Base-by-base conservation (phyloP, 2,329 filamentous ascomycete species). In the Ambrosiella cleistominuta region DNA sequence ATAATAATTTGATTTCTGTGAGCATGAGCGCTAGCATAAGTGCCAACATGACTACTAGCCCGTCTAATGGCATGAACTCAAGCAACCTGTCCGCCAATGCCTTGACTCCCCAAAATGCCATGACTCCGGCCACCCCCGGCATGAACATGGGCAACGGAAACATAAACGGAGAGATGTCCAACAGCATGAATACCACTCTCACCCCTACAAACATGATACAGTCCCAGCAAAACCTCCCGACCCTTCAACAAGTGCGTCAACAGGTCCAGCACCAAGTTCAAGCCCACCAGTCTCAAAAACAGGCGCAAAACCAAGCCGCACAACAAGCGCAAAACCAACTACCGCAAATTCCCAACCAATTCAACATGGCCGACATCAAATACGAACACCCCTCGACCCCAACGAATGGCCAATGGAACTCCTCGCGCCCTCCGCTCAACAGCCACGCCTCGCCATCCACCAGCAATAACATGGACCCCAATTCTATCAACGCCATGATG, bases 341-440 rank as follows among this genome's bases (percentile, higher is more conserved):
- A 15, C 56, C 53, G 39, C 57, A 59, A 38, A 52, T 37, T 3
- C 57, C 27, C 27, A 27, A 27, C 27, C 27, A 59, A 47, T 50
- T 59, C 44, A 59, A 51, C 37, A 40, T 36, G 35, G 11, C 54
- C 27, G 37, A 45, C 42, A 37, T 56, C 39, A 56, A 56, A 11
- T 56, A 35, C 15, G 54, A 56, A 47, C 54, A 56, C 3, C 27
- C 40, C 9, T 56, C 54, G 3, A 39, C 54, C 13, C 17, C 42
- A 17, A 44, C 44, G 15, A 59, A 49, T 37, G 42, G 45, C 27
- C 40, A 47, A 8, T 59, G 57, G 57, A 51, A 59, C 35, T 55
- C 57, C n/a, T 52, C 44, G 9, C 57, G 57, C 17, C 52, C 37
- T 35, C 19, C 55, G 15, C 57, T 19, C 57, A 59, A 9, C 57